A percentile compares a stretch with the other conserved stretches of the same genome.
phyloP scores from a whole-genome alignment of 2,329 filamentous ascomycete species.

The Aspergillus costaricaensis region DNA sequence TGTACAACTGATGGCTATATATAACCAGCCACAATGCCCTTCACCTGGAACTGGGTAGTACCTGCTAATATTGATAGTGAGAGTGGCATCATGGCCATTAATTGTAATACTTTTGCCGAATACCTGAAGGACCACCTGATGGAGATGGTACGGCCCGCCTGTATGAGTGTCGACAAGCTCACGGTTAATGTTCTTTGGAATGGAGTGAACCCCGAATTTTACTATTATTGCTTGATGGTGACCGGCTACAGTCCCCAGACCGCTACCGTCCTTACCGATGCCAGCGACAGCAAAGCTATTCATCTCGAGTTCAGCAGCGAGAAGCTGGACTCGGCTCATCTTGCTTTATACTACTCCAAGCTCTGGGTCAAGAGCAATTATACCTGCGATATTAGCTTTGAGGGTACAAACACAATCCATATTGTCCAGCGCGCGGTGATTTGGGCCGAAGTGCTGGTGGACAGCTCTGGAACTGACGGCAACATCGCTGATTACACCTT shows the following conservation, averaged over 20 bases:
- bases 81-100: conserved; percentile 13
- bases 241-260: background rate
- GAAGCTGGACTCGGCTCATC: background rate
- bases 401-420: background rate
- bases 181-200: background rate
- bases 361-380: background rate
- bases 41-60: conserved; percentile 14
- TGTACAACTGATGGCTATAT: background rate
- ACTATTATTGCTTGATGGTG: too few species aligned
- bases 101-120: conserved; percentile 1
- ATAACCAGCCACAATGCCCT: background rate
- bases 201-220: too few species aligned
- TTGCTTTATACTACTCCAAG: background rate
- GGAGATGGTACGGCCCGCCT: background rate
- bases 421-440: background rate
- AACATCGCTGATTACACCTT: background rate
- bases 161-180: background rate
- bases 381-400: background rate
- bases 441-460: background rate
- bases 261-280: background rate
- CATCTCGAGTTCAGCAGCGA: background rate
- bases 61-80: background rate
- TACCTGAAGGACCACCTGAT: background rate
- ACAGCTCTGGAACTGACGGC: background rate
- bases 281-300: background rate